Evolutionary conservation across 1,139 yeast genomes (phyloP).

Genomic region (Debaryomyces nepalensis): DNA sequence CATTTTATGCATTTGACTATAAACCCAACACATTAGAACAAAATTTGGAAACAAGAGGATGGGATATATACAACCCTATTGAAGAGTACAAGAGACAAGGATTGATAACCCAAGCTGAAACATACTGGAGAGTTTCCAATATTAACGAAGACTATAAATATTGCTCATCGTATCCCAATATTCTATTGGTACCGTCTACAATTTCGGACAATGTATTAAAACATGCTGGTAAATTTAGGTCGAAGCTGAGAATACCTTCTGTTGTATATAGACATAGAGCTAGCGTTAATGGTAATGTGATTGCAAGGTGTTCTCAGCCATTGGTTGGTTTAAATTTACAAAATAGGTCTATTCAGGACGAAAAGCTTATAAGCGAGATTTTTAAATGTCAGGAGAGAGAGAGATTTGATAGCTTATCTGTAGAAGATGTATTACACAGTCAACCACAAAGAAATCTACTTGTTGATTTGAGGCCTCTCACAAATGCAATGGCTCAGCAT

Average conservation of each 20-base stretch:
- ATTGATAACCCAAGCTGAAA: conserved; percentile 26
- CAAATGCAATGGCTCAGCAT: conserved; percentile 96
- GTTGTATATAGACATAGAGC: conserved; percentile 72
- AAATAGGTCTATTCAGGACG: conserved; percentile 89
- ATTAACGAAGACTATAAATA: conserved; percentile 69
- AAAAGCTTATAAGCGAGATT: conserved; percentile 73
- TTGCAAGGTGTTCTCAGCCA: conserved; percentile 92
- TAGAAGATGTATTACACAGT: conserved; percentile 28
- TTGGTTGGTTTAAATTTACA: conserved; percentile 84
- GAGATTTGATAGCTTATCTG: conserved; percentile 22
- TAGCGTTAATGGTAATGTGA: conserved; percentile 69
- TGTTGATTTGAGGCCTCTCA: conserved; percentile 89
- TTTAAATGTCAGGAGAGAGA: conserved; percentile 55
- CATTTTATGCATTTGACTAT: conserved; percentile 54
- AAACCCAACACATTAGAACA: conserved; percentile 63
- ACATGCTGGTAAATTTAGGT: conserved; percentile 84
- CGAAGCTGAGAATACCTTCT: conserved; percentile 84
- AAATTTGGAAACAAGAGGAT: conserved; percentile 62
- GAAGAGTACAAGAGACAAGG: conserved; percentile 74
- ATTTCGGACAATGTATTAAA: conserved; percentile 81
- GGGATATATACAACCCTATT: conserved; percentile 69
- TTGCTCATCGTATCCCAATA: conserved; percentile 76
- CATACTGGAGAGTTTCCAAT: conserved; percentile 70
- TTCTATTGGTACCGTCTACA: conserved; percentile 68
- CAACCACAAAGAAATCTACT: conserved; percentile 68